Base-by-base conservation (phyloP, 1,139 yeast species). In the Candida albicans region DNA sequence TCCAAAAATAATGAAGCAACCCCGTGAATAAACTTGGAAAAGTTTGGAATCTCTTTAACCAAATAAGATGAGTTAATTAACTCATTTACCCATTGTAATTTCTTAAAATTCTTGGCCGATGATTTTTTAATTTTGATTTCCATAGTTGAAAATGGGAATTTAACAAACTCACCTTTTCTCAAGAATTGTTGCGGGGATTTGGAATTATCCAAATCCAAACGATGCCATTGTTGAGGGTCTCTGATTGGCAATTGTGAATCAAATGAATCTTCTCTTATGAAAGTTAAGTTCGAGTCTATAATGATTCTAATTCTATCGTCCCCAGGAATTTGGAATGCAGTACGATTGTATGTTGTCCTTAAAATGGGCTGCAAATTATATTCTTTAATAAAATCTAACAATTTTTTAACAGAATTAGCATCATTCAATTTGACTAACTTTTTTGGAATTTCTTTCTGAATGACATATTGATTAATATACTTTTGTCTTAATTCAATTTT, bases 281-380 rank as follows among this genome's bases (percentile, higher is more conserved):
- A 90, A 41, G 84, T 64, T 48, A 93, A 81, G 61, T 93, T 93
- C 10, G 95, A 86, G 66, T 93, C 99, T 52, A 93, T 86, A 33
- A 89, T 84, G 48, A 91, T 83, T 62, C 97, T 82, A 39, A 91
- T 84, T 57, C 90, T 80, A 61, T 90, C 95, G 62, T 93, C 98
- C 48, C 98, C 98, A 1, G 99, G 99, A 54, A 93, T 91, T 70
- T 93, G 97, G 73, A 93, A 93, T 1, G 98, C 98, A 12, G 96
- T 88, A 65, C 99, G 80, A 37, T 89, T 87, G 67, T 88, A 90
- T 37, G 85, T 79, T 4, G 96, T 81, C 68, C 99, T 82, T 61
- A 93, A 68, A 34, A 88, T 81, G 12, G 99, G 99, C 64, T 88
- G 87, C 51, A 93, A 74, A 47, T 81, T 75, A 54, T 82, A 75